Base-by-base conservation (phyloP, 164 flowering plant species). In the Echeveria elegans region DNA sequence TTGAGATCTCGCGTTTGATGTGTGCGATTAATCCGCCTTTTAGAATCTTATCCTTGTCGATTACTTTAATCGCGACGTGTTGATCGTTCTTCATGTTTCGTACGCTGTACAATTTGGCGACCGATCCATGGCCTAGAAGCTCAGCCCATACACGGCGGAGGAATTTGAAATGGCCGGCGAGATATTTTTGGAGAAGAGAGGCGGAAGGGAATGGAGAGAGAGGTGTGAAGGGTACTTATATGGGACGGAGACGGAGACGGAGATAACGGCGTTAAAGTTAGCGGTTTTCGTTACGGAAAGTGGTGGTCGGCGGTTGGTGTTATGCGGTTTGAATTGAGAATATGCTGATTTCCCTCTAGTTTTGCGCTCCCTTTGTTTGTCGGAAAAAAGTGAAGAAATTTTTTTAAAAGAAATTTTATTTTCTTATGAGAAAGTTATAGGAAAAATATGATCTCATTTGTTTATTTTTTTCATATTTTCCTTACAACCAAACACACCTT, bases 41-140 rank as follows among this genome's bases (percentile, higher is more conserved):
- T 21, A 50, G 26, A 50, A 50, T 50, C 56, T 50, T 50, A 24
- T 50, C 56, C 56, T 50, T 50, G 28, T 50, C 56, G 56, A 50
- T 50, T 0, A 50, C 56, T 23, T 50, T 50, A 0, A 50, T 50
- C 56, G 56, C 56, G 0, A 50, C 56, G 12, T 50, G 56, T 8
- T 50, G 26, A 1, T 50, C 56, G 56, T n/a, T 50, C 6, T 5
- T 50, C 4, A 50, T 26, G 56, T 50, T 50, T 6, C 26, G 6
- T 23, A 26, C 56, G 28, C 56, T 50, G 56, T 50, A 50, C 9
- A 50, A 24, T 26, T 50, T 50, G 26, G 56, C 56, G 26, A 50
- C n/a, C 10, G 56, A n/a, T 50, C 56, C 56, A n/a, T 50, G 56
- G 56, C 56, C 56, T 2, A 50, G 56, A 50, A 19, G 2, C 11